These are phyloP conservation scores for Neotropicomus parvogracilis DNA, from an alignment of 1,284 basidiomycete species.

Conservation along the genomic window DNA sequence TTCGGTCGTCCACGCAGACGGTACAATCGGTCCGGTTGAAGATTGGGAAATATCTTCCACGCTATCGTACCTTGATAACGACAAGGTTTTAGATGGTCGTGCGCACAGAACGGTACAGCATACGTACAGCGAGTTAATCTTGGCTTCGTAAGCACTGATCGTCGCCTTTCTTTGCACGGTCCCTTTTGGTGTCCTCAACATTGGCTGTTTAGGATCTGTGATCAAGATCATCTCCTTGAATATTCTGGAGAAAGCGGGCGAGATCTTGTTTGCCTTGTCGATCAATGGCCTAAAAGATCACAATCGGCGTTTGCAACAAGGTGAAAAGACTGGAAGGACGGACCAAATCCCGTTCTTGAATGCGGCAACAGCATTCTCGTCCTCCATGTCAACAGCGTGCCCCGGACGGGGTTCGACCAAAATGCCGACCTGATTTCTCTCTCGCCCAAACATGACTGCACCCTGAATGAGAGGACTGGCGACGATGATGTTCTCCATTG, in stretches of 20 bases:
- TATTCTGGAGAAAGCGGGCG: conserved; percentile 1
- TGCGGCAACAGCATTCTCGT: neutral
- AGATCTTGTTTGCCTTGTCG: conserved; percentile 4
- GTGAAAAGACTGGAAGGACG: neutral
- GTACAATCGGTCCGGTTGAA: neutral
- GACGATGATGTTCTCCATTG: neutral
- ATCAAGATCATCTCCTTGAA: conserved; percentile 8
- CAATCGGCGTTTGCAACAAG: neutral
- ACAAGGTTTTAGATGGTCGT: too few relatives aligned
- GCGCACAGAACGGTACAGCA: too few relatives aligned
- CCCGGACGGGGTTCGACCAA: neutral
- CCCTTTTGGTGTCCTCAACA: neutral
- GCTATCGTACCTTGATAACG: neutral
- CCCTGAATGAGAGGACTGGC: neutral
- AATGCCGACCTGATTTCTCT: neutral
- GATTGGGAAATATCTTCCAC: neutral
- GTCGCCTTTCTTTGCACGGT: neutral
- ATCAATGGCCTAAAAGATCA: neutral
- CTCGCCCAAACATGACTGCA: neutral
- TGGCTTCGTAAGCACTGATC: neutral
- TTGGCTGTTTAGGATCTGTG: neutral
- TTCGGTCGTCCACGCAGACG: neutral
- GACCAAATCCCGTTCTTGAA: neutral
- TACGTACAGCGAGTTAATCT: neutral
- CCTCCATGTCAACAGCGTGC: neutral